Evolutionary conservation across 2,329 filamentous ascomycete species (phyloP), one percentile per base, ranked within the genome.

Genomic region (Verticillium klebahnii): DNA sequence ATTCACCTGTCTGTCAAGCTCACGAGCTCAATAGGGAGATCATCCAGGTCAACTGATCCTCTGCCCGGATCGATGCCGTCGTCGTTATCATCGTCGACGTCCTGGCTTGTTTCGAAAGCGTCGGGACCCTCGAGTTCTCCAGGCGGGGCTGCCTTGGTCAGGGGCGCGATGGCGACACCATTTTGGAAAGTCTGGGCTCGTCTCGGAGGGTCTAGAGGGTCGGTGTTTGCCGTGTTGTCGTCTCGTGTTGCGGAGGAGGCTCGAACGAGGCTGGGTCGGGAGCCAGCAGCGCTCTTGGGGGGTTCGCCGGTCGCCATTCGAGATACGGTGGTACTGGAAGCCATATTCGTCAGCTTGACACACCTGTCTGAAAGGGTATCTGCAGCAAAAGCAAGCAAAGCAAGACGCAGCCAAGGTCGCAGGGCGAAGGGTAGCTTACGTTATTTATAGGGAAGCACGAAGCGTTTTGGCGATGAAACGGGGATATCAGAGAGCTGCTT

Each of bases 11-110:
- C 94, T 23, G 90, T 92, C 72, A 97, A 79, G 74, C 92, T 95
- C 62, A 95, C 85, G 63, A 99, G 85, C 82, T 99, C 95, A 70
- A 97, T 95, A 15, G 95, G 95, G 52, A 99, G 86, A 70, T 97
- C 91, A 69, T 96, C 92, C 65, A 95, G 89, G 62, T 91, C 89
- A 65, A 91, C 85, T 3, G 90, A 87, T 25, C 80, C 77, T 62
- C 84, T 73, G 0, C 79, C 79, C 2, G 74, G 69, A 64, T 86
- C 83, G 5, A 75, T 63, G 14, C 73, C 68, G 60, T 85, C 80
- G 31, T 72, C 67, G 58, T 84, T 79, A 29, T 85, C 81, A 37
- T 72, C 72, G 36, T 78, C 74, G 19, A 75, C 74, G 34, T 75
- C 67, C 7, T 74, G 70, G 36, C 75, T 73, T 5, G 76, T 78